Conservation (phyloP, 495 filamentous ascomycete species). For the Aspergillus sclerotiicarbonarius region DNA sequence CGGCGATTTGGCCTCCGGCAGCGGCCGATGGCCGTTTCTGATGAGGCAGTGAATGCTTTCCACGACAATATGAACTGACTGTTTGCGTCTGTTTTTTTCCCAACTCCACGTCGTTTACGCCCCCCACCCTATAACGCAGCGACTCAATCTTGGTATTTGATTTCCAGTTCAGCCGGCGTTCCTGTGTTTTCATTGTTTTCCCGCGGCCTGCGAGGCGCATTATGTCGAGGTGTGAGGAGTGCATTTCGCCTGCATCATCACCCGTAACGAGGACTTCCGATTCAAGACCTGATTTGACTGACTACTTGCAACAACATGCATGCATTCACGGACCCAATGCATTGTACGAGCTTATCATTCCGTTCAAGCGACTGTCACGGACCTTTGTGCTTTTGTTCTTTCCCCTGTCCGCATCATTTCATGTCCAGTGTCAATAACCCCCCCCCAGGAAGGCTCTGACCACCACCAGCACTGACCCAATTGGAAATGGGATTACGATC, state of each 20-base stretch:
- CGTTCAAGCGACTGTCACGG: slow-evolving; percentile 8
- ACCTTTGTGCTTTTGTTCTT: slow-evolving; percentile 11
- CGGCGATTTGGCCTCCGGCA: slow-evolving; percentile 38
- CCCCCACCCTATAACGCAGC: slow-evolving; percentile 33
- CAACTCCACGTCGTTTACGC: slow-evolving; percentile 18
- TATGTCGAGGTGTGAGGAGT: slow-evolving; percentile 4
- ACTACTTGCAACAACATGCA: slow-evolving; percentile 9
- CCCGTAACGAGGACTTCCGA: slow-evolving; percentile 16
- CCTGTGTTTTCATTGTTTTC: slow-evolving; percentile 13
- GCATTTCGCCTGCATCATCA: slow-evolving; percentile 9
- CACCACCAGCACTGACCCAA: not conserved
- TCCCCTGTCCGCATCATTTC: slow-evolving; percentile 10
- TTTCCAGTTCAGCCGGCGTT: slow-evolving; percentile 32
- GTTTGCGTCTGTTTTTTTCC: slow-evolving; percentile 9
- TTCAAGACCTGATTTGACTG: slow-evolving; percentile 8
- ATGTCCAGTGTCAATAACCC: not conserved
- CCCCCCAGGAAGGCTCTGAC: not conserved
- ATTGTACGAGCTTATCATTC: slow-evolving; percentile 12
- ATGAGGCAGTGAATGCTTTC: slow-evolving; percentile 29
- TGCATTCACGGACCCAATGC: slow-evolving; percentile 17
- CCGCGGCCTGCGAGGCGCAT: not conserved
- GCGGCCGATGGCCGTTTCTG: slow-evolving; percentile 31
- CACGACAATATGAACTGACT: slow-evolving; percentile 40
- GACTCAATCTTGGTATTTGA: slow-evolving; percentile 27
- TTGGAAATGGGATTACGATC: not conserved